phyloP scores from a whole-genome alignment of 345 rosid genomes.

The Crucihimalaya himalaica region DNA sequence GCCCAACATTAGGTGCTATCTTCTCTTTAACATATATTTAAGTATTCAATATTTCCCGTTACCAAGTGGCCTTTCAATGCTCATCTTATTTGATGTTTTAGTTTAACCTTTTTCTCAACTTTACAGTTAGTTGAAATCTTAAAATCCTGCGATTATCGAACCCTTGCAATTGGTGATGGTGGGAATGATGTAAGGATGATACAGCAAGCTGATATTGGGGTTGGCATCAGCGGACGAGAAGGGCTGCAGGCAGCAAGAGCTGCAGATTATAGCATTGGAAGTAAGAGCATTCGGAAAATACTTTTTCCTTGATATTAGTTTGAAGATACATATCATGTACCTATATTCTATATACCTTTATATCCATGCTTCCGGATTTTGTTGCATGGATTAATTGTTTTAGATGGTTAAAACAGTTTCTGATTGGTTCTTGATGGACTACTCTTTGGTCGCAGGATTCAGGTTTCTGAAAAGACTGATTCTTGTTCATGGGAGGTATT shows the following conservation, averaged over 20 bases:
- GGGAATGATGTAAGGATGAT: conserved; percentile 99
- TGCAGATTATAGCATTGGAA: conserved; percentile 97
- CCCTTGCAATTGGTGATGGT: conserved; percentile 97
- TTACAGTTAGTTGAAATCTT: conserved; percentile 87
- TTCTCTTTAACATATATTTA: conserved; percentile 2
- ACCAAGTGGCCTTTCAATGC: neutral
- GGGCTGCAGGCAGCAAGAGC: conserved; percentile 99
- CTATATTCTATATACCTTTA: neutral
- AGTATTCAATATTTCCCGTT: neutral
- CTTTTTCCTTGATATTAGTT: neutral
- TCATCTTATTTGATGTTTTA: neutral
- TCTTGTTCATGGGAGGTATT: conserved; percentile 95
- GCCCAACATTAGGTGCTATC: neutral
- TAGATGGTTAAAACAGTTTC: neutral
- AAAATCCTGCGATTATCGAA: conserved; percentile 94
- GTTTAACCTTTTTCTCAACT: neutral
- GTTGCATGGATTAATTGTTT: neutral
- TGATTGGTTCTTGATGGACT: conserved; percentile 17
- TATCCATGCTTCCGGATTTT: neutral
- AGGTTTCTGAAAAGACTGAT: conserved; percentile 89
- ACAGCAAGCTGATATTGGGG: conserved; percentile 97
- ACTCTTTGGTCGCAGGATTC: conserved; percentile 66
- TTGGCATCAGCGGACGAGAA: conserved; percentile 99
- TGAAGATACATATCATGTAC: neutral
- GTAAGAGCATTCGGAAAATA: conserved; percentile 47